phyloP scores from a whole-genome alignment of 768 basidiomycete species.

The Tylopilus rubrobrunneus region DNA sequence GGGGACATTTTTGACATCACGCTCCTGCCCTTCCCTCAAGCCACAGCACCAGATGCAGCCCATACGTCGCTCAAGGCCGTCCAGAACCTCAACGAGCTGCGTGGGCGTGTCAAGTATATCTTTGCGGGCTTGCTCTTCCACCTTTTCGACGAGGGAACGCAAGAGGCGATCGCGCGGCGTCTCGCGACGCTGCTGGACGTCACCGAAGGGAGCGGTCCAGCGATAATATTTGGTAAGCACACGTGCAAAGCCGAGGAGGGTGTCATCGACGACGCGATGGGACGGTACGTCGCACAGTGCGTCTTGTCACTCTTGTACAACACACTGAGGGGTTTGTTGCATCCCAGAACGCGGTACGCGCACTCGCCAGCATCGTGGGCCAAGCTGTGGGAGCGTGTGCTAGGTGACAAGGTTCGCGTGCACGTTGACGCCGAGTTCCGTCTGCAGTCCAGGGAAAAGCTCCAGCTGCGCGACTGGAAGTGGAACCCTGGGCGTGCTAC shows the following conservation, averaged over 20 bases:
- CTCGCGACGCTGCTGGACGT: too few relatives aligned
- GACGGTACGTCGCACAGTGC: background rate
- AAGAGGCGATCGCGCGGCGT: too few relatives aligned
- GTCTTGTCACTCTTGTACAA: too few relatives aligned
- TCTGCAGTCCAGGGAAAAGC: too few relatives aligned
- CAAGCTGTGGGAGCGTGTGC: conserved; percentile 1
- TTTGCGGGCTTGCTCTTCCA: background rate
- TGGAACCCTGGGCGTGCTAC: too few relatives aligned
- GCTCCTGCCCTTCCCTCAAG: background rate
- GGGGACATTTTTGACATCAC: background rate
- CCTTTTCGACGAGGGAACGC: background rate
- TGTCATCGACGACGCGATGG: background rate
- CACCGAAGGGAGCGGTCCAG: too few relatives aligned
- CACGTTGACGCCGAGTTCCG: too few relatives aligned
- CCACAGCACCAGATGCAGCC: background rate
- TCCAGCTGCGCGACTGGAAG: too few relatives aligned
- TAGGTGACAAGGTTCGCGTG: background rate
- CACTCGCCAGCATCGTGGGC: conserved; percentile 7
- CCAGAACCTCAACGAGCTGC: background rate
- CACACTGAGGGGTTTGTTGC: background rate
- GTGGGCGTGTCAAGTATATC: background rate
- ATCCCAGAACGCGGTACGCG: conserved; percentile 1
- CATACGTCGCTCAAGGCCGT: too few relatives aligned
- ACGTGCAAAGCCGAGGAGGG: background rate
- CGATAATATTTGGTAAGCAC: background rate